These are phyloP conservation scores for Colletotrichum tamarilloi DNA, from an alignment of 2,329 filamentous ascomycete genomes.

Conservation along the genomic window DNA sequence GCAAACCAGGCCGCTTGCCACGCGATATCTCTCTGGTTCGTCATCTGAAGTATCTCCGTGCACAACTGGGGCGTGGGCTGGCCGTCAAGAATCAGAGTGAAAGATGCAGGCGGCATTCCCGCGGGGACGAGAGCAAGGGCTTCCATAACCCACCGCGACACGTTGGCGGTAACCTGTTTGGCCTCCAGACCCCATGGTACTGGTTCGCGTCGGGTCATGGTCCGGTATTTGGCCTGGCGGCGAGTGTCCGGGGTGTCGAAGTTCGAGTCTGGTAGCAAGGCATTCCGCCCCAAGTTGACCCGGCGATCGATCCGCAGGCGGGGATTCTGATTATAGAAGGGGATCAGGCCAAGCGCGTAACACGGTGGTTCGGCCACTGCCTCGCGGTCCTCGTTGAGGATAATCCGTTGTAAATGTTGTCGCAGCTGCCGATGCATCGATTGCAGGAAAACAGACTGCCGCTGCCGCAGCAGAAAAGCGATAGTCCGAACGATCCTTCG, in stretches of 20 bases:
- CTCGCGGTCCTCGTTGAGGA: too few relatives aligned
- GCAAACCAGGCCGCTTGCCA: slow-evolving; percentile 9
- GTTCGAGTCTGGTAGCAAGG: not conserved
- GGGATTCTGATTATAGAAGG: too few relatives aligned
- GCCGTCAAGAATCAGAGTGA: not conserved
- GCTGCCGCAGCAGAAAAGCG: too few relatives aligned
- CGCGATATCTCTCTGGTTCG: not conserved
- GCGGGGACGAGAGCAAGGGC: not conserved
- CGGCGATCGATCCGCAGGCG: slow-evolving; percentile 13
- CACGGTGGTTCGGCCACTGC: too few relatives aligned
- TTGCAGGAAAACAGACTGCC: too few relatives aligned
- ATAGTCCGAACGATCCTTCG: too few relatives aligned
- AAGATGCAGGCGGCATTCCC: slow-evolving; percentile 8
- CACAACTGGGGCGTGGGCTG: not conserved
- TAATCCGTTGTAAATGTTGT: too few relatives aligned
- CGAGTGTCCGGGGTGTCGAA: not conserved
- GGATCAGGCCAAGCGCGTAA: too few relatives aligned
- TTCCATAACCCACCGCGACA: slow-evolving; percentile 8
- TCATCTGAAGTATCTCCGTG: not conserved
- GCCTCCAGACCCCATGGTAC: not conserved
- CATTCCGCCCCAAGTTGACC: slow-evolving; percentile 1
- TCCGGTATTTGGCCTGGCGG: too few relatives aligned
- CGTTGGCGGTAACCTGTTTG: not conserved
- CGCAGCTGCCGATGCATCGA: too few relatives aligned
- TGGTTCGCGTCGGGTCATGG: too few relatives aligned